These are phyloP conservation scores for Botryotinia convoluta DNA, from an alignment of 2,329 filamentous ascomycete species.

Conservation along the genomic window DNA sequence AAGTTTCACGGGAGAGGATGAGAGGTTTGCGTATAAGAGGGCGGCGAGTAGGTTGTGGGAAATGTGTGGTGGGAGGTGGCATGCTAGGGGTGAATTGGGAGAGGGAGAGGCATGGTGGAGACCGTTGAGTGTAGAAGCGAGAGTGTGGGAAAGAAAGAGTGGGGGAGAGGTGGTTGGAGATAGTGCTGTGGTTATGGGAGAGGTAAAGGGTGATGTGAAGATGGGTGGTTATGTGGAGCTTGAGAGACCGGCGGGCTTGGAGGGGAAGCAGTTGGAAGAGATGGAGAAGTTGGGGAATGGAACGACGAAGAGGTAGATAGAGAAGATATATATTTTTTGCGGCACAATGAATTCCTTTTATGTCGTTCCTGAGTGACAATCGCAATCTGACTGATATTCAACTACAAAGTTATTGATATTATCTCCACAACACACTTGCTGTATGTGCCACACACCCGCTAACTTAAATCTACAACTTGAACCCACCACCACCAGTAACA, in stretches of 20 bases:
- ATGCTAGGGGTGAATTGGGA: constrained; percentile 54
- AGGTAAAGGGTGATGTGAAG: constrained; percentile 39
- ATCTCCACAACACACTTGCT: not conserved
- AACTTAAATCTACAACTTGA: constrained; percentile 54
- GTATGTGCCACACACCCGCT: not conserved
- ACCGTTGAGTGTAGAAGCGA: constrained; percentile 59
- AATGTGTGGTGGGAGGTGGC: constrained; percentile 72
- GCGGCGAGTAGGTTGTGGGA: constrained; percentile 79
- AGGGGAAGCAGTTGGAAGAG: constrained; percentile 30
- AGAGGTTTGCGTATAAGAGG: constrained; percentile 76
- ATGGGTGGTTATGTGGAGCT: constrained; percentile 45
- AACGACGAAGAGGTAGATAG: not conserved
- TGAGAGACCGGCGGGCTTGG: constrained; percentile 45
- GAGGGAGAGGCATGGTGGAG: constrained; percentile 59
- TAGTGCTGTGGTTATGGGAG: not conserved
- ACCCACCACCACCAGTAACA: constrained; percentile 53
- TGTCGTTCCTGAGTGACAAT: not conserved
- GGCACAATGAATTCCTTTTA: not conserved
- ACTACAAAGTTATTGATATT: not conserved
- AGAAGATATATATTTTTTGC: too few species aligned
- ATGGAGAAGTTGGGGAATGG: not conserved
- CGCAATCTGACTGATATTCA: constrained; percentile 4
- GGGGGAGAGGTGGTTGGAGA: constrained; percentile 15
- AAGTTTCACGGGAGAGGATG: constrained; percentile 76
- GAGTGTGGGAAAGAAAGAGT: constrained; percentile 59